Base-by-base conservation (phyloP, 345 rosid genomes). In the Turnera subulata region DNA sequence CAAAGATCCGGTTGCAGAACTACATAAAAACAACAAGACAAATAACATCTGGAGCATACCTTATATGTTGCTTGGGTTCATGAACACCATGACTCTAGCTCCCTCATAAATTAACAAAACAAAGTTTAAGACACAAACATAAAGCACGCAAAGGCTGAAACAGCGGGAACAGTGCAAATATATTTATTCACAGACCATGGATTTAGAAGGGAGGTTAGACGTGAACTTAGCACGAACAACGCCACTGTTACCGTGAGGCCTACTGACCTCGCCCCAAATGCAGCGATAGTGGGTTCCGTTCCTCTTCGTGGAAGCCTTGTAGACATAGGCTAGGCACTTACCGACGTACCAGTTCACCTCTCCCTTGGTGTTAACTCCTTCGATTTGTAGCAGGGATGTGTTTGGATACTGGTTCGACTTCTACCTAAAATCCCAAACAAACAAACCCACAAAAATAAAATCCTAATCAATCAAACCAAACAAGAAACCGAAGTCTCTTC, bases 181-280 rank as follows among this genome's bases (percentile, higher is more conserved):
- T n/a, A n/a, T n/a, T 16, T 2, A 1, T 17, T 3, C 9, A 50
- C 12, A 17, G 10, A 90, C 97, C 97, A 90, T 90, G 6, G 97
- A 83, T 64, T 74, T 90, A 1, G 97, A 93, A 52, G 97, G 97
- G 51, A 87, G 69, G 64, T 90, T 90, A 19, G 95, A 86, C 67
- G 80, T 90, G 82, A 90, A 90, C 80, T 82, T 83, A 9, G 95
- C 84, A 19, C 97, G 89, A 10, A 90, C 95, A 5, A 90, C 89
- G 13, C 97, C 95, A 5, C 87, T 90, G 87, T 90, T 90, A 67
- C 97, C 97, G 40, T 87, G 95, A 67, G 97, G 91, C 76, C 97
- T 80, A 9, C 72, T 6, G 9, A 90, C 97, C 77, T 90, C 84
- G 8, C 97, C 97, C 97, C 97, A 90, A 23, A 90, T 87, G 84